phyloP scores from a whole-genome alignment of 345 rosid genomes.

The Stellera chamaejasme region DNA sequence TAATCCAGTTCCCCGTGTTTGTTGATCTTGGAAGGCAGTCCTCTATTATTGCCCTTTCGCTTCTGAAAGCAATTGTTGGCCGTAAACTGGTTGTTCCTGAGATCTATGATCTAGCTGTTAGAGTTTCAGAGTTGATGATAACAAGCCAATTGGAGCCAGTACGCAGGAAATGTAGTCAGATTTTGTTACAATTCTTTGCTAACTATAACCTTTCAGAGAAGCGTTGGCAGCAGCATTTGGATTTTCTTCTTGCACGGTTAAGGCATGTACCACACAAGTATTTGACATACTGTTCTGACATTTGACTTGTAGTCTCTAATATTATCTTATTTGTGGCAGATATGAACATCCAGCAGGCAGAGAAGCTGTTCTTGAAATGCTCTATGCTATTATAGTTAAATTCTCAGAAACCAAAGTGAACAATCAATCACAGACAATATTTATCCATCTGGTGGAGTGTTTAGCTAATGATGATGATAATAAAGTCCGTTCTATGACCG shows the following conservation, averaged over 20 bases:
- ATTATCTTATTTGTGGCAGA: constrained; percentile 30
- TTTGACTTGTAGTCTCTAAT: constrained; percentile 6
- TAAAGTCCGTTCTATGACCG: constrained; percentile 50
- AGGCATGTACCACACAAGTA: constrained; percentile 35
- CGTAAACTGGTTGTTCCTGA: constrained; percentile 77
- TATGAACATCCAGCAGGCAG: constrained; percentile 83
- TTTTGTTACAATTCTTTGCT: constrained; percentile 64
- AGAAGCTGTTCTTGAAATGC: constrained; percentile 87
- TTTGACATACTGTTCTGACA: constrained; percentile 3
- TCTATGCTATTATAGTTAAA: constrained; percentile 56
- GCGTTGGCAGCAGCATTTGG: constrained; percentile 55
- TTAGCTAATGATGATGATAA: constrained; percentile 60
- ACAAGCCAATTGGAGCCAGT: constrained; percentile 63
- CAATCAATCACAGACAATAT: constrained; percentile 42
- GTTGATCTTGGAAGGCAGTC: constrained; percentile 71
- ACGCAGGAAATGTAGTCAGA: constrained; percentile 72
- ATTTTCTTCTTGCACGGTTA: constrained; percentile 54
- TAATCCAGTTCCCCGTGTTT: constrained; percentile 79
- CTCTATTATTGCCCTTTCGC: constrained; percentile 57
- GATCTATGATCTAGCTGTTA: constrained; percentile 66
- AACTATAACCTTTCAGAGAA: constrained; percentile 59
- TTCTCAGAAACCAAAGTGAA: constrained; percentile 48
- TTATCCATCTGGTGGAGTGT: constrained; percentile 45
- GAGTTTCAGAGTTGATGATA: constrained; percentile 72
- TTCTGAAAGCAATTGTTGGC: constrained; percentile 68